Percentiles rank a stretch among this genome's conserved stretches.
phyloP scores from a whole-genome alignment of 306 rosid genomes.

The Glycine tomentella region DNA sequence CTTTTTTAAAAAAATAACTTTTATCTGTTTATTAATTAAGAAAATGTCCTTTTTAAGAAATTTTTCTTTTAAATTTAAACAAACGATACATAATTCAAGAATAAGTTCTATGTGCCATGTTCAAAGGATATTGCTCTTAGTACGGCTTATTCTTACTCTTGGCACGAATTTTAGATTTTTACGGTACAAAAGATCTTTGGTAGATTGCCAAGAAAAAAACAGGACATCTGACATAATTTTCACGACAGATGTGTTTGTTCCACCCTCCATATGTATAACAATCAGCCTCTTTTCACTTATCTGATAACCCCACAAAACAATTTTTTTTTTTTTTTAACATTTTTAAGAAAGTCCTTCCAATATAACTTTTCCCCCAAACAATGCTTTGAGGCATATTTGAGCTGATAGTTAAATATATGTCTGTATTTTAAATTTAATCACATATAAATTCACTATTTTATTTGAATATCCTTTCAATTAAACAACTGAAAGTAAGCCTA shows the following conservation, averaged over 20 bases:
- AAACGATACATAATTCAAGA: no score
- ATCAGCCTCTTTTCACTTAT: conserved; percentile 18
- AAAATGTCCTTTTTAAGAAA: no score
- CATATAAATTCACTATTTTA: not conserved
- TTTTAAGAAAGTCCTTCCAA: no score
- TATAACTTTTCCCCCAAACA: no score
- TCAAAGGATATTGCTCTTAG: not conserved
- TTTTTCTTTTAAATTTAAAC: no score
- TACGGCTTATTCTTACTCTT: not conserved
- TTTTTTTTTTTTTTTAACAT: not conserved
- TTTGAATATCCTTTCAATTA: not conserved
- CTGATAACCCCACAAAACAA: not conserved
- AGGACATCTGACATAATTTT: conserved; percentile 4
- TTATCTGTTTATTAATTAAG: no score
- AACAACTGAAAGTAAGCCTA: not conserved
- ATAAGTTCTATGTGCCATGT: not conserved
- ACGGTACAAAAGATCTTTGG: not conserved
- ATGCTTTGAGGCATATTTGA: no score
- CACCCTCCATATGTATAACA: not conserved
- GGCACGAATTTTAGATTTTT: not conserved
- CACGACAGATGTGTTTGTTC: not conserved
- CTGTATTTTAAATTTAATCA: not conserved
- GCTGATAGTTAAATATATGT: not conserved
- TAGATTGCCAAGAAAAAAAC: conserved; percentile 6
- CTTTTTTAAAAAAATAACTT: no score